Percentiles rank a stretch among this genome's conserved stretches.
Evolutionary conservation across 768 basidiomycete species (phyloP).

Genomic region (Naematelia encephala): DNA sequence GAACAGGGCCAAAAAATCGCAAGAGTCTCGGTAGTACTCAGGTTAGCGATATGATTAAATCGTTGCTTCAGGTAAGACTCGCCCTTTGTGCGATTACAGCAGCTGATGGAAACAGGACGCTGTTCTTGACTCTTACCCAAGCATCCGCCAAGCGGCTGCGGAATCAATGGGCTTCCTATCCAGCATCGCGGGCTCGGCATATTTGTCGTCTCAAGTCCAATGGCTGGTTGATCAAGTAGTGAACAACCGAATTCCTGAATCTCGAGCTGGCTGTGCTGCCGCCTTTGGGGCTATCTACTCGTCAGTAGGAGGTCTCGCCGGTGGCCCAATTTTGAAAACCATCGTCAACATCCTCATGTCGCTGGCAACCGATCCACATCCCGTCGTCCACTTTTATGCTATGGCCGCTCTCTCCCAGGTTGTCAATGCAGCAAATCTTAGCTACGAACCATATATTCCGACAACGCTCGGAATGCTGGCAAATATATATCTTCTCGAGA

Average conservation of each 20-base stretch:
- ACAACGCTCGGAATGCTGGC: slow-evolving; percentile 84
- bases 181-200: slow-evolving; percentile 73
- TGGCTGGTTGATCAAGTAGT: slow-evolving; percentile 89
- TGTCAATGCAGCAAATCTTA: slow-evolving; percentile 84
- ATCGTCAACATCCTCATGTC: slow-evolving; percentile 94
- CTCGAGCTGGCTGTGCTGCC: slow-evolving; percentile 86
- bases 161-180: slow-evolving; percentile 86
- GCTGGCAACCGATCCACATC: slow-evolving; percentile 91
- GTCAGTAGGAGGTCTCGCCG: slow-evolving; percentile 89
- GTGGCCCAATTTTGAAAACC: slow-evolving; percentile 89
- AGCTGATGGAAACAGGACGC: slow-evolving; percentile 59
- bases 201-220: slow-evolving; percentile 82
- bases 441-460: slow-evolving; percentile 83
- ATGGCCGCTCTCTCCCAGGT: slow-evolving; percentile 79
- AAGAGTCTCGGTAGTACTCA: slow-evolving; percentile 38
- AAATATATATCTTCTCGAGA: slow-evolving; percentile 81
- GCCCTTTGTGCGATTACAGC: neutral
- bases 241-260: slow-evolving; percentile 85
- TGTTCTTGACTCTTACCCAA: slow-evolving; percentile 72
- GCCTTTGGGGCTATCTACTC: slow-evolving; percentile 89
- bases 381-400: slow-evolving; percentile 92
- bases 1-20: slow-evolving; percentile 30
- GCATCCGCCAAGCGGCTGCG: slow-evolving; percentile 73
- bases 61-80: slow-evolving; percentile 68
- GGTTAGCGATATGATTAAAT: slow-evolving; percentile 53